These are phyloP conservation scores for Cyclotella atomus DNA, from an alignment of 108 stramenopile genomes.

Conservation along the genomic window DNA sequence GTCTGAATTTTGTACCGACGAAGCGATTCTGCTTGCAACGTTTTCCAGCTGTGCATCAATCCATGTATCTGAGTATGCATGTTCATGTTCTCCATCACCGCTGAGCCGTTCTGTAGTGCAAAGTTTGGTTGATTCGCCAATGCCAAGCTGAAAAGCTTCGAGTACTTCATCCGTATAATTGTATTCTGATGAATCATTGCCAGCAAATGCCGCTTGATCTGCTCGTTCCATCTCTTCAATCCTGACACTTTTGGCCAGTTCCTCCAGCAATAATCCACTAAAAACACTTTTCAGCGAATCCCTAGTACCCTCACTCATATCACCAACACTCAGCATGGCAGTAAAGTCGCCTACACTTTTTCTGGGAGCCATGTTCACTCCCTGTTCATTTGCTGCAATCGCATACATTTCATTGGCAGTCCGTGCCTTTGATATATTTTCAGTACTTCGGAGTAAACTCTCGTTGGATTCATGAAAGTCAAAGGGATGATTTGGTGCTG, in stretches of 20 bases:
- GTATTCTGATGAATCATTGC: background rate
- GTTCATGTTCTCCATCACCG: background rate
- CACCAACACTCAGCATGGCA: constrained; percentile 3
- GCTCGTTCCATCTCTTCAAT: background rate
- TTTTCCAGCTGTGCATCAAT: background rate
- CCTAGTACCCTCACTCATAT: background rate
- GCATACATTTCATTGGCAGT: constrained; percentile 15
- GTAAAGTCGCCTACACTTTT: constrained; percentile 28
- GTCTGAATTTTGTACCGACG: background rate
- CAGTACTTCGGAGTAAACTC: background rate
- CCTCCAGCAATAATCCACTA: background rate
- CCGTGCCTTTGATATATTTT: background rate
- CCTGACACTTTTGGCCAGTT: background rate
- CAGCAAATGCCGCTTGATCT: background rate
- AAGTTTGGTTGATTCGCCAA: background rate
- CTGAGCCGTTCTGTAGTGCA: too few species aligned
- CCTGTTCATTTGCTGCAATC: constrained; percentile 15
- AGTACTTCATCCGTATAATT: background rate
- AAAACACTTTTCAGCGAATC: background rate
- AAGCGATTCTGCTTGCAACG: background rate
- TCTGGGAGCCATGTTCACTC: constrained; percentile 25
- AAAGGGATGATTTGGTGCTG: background rate
- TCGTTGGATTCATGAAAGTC: background rate
- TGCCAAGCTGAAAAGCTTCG: background rate
- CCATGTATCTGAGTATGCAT: background rate